Evolutionary conservation across 2,329 filamentous ascomycete genomes (phyloP).

Genomic region (Aphanocladium album): DNA sequence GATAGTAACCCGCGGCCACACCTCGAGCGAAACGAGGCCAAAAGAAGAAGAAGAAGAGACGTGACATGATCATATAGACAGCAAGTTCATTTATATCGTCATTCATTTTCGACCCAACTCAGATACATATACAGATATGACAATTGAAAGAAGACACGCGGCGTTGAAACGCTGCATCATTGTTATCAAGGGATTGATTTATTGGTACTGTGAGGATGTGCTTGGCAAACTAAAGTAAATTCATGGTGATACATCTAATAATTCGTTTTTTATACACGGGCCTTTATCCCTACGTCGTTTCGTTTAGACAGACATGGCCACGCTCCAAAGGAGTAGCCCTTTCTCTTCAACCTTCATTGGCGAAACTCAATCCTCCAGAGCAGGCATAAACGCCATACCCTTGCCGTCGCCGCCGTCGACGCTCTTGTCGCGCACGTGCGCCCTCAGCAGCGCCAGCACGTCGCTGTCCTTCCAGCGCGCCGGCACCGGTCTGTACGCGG

Average conservation of each 20-base stretch:
- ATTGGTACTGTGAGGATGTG: no score
- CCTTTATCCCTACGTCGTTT: not conserved
- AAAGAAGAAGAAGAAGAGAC: no score
- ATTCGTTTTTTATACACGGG: not conserved
- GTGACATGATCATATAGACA: no score
- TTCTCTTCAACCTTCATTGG: not conserved
- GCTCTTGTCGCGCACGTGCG: constrained; percentile 67
- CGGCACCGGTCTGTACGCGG: constrained; percentile 87
- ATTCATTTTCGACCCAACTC: no score
- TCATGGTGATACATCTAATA: not conserved
- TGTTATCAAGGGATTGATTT: no score
- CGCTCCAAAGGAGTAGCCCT: not conserved
- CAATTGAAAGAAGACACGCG: no score
- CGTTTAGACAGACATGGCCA: not conserved
- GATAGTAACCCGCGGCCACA: no score
- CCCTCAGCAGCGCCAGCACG: constrained; percentile 68
- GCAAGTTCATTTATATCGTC: no score
- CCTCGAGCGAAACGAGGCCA: no score
- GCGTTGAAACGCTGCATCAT: no score
- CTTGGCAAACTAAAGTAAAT: not conserved
- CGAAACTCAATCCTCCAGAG: constrained; percentile 26
- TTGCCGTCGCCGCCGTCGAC: constrained; percentile 32
- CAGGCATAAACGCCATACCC: constrained; percentile 56
- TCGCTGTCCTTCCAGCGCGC: constrained; percentile 78
- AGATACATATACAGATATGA: no score